Base-by-base conservation (phyloP, 257 asterid genomes). In the Handroanthus guayacan region DNA sequence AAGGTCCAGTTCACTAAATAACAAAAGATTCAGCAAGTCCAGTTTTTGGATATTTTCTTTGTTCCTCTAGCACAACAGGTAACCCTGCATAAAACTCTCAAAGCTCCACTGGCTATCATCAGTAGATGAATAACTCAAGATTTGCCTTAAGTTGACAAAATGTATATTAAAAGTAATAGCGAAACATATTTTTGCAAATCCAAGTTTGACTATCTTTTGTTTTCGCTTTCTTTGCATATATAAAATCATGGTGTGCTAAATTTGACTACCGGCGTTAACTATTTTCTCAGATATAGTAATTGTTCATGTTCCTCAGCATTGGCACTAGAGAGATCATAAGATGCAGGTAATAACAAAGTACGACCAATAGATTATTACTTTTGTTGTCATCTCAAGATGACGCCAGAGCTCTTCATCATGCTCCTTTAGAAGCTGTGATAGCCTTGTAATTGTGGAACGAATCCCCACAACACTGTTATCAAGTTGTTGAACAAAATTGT, bases 341-440 rank as follows among this genome's bases (percentile, higher is more conserved):
- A 54, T 52, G 71, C 62, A 62, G 64, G 50, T 45, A 63, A 48
- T 69, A 65, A 56, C 14, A 62, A 45, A 18, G 36, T 17, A 65
- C 13, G 52, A 77, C 5, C 13, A 18, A 44, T 62, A 50, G 47
- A 54, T 66, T 74, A 82, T 82, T 84, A 92, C 99, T 80, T 95
- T 91, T 60, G 98, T 92, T 67, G 99, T 91, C 79, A 95, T 84
- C 83, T 95, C 99, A 78, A 95, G 99, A 85, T 95, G 99, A 43
- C 98, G 98, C 99, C 99, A 95, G 66, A 95, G 93, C 78, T 95
- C 99, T 81, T 95, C 99, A 83, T 95, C 99, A 80, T 95, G 99
- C 84, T 91, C 95, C 87, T 91, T 95, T 71, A 95, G 89, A 91
- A 95, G 93, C 79, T 75, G 87, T 38, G 99, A 95, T 69, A 95